These are phyloP conservation scores for Trypanosoma brucei DNA, from an alignment of 208 protist genomes.

Conservation along the genomic window DNA sequence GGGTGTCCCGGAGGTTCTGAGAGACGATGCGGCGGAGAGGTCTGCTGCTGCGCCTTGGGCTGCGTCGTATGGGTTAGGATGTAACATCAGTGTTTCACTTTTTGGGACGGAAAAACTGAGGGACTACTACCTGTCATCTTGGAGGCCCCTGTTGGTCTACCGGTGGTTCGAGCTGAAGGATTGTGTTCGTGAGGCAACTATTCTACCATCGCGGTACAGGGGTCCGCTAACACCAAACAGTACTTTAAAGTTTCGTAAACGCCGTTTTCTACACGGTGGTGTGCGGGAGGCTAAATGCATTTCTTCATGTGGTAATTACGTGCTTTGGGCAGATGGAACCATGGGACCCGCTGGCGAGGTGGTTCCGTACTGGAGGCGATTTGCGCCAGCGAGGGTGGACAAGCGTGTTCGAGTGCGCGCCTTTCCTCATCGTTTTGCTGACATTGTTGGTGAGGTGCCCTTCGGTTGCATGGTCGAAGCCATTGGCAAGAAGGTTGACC, in stretches of 20 bases:
- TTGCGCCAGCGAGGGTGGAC: conserved; percentile 33
- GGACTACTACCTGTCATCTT: conserved; percentile 15
- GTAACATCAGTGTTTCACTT: conserved; percentile 15
- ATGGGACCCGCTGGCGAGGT: conserved; percentile 48
- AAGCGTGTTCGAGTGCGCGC: conserved; percentile 55
- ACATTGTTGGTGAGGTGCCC: conserved; percentile 65
- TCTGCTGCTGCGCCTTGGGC: neutral
- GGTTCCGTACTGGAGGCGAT: conserved; percentile 42
- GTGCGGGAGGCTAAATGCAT: conserved; percentile 63
- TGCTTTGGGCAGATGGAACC: conserved; percentile 51
- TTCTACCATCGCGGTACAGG: conserved; percentile 8
- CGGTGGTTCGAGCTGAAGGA: conserved; percentile 69
- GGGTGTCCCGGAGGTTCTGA: neutral
- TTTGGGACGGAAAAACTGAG: neutral
- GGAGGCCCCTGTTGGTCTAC: conserved; percentile 45
- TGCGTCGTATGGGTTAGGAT: neutral
- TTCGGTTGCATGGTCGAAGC: conserved; percentile 46
- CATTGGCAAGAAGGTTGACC: conserved; percentile 45
- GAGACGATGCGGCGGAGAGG: neutral
- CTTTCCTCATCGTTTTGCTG: conserved; percentile 61
- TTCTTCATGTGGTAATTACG: conserved; percentile 40
- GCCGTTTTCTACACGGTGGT: conserved; percentile 24
- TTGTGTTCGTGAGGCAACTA: conserved; percentile 40
- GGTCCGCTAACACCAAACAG: neutral
- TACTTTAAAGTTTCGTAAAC: conserved; percentile 4